phyloP scores from a whole-genome alignment of 306 rosid species.

The Amphicarpaea edgeworthii region DNA sequence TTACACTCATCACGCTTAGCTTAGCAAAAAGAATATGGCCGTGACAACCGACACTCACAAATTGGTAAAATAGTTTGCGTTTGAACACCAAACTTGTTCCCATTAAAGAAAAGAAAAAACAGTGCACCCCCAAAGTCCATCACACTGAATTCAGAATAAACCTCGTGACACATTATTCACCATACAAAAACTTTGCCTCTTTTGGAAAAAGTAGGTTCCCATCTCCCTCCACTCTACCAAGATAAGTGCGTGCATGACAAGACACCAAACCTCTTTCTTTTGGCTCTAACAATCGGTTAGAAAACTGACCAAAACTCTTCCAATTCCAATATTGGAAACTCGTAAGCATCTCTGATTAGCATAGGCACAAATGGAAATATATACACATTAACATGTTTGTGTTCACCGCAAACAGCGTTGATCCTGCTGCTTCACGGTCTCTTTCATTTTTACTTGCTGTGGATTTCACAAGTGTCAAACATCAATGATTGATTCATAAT shows the following conservation, averaged over 20 bases:
- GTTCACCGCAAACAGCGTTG: slow-evolving; percentile 18
- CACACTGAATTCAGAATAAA: slow-evolving; percentile 48
- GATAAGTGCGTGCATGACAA: slow-evolving; percentile 49
- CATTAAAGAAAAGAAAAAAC: slow-evolving; percentile 40
- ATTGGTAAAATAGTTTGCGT: slow-evolving; percentile 48
- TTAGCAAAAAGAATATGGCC: slow-evolving; percentile 42
- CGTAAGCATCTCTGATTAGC: slow-evolving; percentile 43
- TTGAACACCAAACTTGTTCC: slow-evolving; percentile 30
- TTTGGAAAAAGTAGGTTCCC: slow-evolving; percentile 50
- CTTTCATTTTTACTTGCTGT: neutral
- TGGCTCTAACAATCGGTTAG: slow-evolving; percentile 41
- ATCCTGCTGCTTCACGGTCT: slow-evolving; percentile 28
- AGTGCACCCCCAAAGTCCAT: slow-evolving; percentile 51
- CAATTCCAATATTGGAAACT: slow-evolving; percentile 54
- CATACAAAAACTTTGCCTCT: slow-evolving; percentile 32
- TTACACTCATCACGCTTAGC: slow-evolving; percentile 19
- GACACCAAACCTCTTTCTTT: slow-evolving; percentile 48
- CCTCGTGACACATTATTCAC: slow-evolving; percentile 26
- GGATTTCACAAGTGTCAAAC: slow-evolving; percentile 30
- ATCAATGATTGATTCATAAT: slow-evolving; percentile 44
- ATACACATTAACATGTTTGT: slow-evolving; percentile 15
- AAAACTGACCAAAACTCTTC: slow-evolving; percentile 47
- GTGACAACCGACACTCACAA: slow-evolving; percentile 38
- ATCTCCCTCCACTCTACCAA: slow-evolving; percentile 42
- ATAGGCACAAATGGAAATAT: slow-evolving; percentile 39